phyloP scores from a whole-genome alignment of 208 protist genomes.

The Acanthamoeba lenticulata region DNA sequence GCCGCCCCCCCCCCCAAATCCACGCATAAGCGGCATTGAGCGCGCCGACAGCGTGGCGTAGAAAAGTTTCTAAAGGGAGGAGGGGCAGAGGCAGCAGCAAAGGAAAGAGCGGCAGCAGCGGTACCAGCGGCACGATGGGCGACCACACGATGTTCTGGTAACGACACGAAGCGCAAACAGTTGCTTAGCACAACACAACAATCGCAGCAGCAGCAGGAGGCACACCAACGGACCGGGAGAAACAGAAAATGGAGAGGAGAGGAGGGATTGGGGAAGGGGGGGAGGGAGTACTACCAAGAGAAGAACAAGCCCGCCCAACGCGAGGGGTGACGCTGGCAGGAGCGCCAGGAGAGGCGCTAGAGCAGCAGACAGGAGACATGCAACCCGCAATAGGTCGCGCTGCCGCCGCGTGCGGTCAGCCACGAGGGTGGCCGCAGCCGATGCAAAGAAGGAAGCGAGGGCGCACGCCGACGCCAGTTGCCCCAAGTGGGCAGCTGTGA shows the following conservation, averaged over 20 bases:
- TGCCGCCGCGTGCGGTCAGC: not conserved
- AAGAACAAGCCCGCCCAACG: not conserved
- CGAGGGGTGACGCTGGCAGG: not conserved
- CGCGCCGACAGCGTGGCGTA: too few species aligned
- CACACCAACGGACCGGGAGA: not conserved
- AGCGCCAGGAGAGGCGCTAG: not conserved
- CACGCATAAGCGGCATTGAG: too few species aligned
- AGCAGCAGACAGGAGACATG: not conserved
- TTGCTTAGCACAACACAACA: too few species aligned
- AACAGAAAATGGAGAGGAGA: not conserved
- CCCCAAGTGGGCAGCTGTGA: not conserved
- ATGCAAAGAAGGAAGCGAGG: not conserved
- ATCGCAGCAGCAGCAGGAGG: too few species aligned
- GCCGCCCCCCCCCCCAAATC: not conserved
- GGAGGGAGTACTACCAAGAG: not conserved
- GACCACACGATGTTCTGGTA: not conserved
- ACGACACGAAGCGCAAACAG: too few species aligned
- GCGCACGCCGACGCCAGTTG: not conserved
- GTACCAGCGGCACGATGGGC: not conserved
- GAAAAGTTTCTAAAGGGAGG: not conserved
- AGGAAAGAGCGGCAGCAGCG: not conserved
- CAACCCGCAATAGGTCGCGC: not conserved
- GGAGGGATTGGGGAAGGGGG: not conserved
- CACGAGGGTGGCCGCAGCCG: not conserved
- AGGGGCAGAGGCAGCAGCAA: not conserved